phyloP scores from a whole-genome alignment of 2,329 filamentous ascomycete genomes.

The Fonsecaea multimorphosa region DNA sequence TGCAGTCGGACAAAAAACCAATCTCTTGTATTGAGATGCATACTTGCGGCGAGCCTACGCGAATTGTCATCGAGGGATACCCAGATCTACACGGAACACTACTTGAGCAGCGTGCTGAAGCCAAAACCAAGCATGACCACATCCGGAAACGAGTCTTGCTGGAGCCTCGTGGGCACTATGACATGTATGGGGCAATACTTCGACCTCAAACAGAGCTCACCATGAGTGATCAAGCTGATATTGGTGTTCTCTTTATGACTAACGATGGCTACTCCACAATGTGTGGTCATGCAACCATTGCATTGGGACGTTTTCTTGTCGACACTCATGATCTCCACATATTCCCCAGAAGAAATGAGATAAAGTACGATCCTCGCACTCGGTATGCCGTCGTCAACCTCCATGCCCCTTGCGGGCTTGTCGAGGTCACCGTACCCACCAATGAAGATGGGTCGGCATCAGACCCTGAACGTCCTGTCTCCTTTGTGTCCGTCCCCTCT shows the following conservation, averaged over 20 bases:
- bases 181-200: slow-evolving; percentile 61
- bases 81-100: slow-evolving; percentile 50
- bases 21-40: slow-evolving; percentile 51
- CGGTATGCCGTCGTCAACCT: slow-evolving; percentile 45
- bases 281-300: slow-evolving; percentile 61
- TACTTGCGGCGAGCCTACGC: slow-evolving; percentile 57
- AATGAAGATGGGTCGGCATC: slow-evolving; percentile 41
- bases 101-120: slow-evolving; percentile 49
- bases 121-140: slow-evolving; percentile 48
- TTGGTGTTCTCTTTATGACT: slow-evolving; percentile 57
- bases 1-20: neutral
- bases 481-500: slow-evolving; percentile 52
- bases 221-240: slow-evolving; percentile 50
- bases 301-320: slow-evolving; percentile 53
- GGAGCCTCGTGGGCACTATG: slow-evolving; percentile 58
- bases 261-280: slow-evolving; percentile 59
- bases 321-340: slow-evolving; percentile 49
- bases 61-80: slow-evolving; percentile 54
- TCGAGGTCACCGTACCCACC: slow-evolving; percentile 50
- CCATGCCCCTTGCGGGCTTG: slow-evolving; percentile 55
- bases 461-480: slow-evolving; percentile 49
- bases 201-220: slow-evolving; percentile 51
- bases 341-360: slow-evolving; percentile 47
- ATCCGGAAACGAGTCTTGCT: slow-evolving; percentile 52
- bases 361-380: slow-evolving; percentile 42